Evolutionary conservation across 1,284 basidiomycete species (phyloP).

Genomic region (Tilletia walkeri): DNA sequence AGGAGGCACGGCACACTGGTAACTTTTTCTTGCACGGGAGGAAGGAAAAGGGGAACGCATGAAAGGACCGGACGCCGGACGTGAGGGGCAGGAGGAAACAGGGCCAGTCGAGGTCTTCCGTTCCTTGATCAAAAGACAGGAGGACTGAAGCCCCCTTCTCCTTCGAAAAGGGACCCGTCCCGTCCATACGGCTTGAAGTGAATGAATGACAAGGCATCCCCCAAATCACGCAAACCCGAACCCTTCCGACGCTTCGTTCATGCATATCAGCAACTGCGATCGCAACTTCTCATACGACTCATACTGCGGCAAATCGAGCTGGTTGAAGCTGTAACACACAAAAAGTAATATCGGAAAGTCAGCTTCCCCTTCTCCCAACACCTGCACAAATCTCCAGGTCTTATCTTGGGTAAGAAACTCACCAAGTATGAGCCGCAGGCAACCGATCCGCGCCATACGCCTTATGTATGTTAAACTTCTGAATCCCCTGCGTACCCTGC

Average conservation of each 20-base stretch:
- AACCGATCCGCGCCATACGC: constrained; percentile 83
- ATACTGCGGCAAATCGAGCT: constrained; percentile 56
- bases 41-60: too few relatives aligned
- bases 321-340: constrained; percentile 52
- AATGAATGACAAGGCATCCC: too few relatives aligned
- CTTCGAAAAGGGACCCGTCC: too few relatives aligned
- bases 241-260: constrained; percentile 54
- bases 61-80: too few relatives aligned
- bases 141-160: too few relatives aligned
- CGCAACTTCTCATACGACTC: constrained; percentile 49
- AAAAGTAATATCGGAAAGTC: neutral
- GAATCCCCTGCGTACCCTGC: constrained; percentile 89
- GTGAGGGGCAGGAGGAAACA: too few relatives aligned
- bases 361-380: too few relatives aligned
- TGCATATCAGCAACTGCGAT: constrained; percentile 40
- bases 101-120: too few relatives aligned
- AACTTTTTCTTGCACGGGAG: too few relatives aligned
- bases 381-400: neutral
- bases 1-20: too few relatives aligned
- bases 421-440: constrained; percentile 87
- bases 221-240: constrained; percentile 50
- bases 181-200: too few relatives aligned
- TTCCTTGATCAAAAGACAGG: too few relatives aligned
- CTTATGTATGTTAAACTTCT: constrained; percentile 93
- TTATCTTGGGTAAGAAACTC: constrained; percentile 42